Conservation (phyloP, 768 basidiomycete genomes). For the Leccinum arenicola region DNA sequence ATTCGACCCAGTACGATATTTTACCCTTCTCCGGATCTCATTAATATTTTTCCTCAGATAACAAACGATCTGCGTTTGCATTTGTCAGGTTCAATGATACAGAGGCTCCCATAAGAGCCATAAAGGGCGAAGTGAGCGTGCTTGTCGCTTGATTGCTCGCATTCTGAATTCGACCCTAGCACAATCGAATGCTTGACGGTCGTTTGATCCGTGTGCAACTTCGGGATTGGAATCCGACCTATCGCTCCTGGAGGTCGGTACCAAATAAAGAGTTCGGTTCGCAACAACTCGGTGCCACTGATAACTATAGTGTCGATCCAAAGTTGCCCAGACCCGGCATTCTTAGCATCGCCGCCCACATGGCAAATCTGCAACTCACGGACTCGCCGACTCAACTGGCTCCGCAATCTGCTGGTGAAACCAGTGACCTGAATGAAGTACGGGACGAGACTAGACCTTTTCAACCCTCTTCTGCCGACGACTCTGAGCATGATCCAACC, state of each 20-base stretch:
- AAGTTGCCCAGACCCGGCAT: slow-evolving; percentile 8
- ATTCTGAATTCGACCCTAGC: slow-evolving; percentile 39
- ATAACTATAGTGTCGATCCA: slow-evolving; percentile 13
- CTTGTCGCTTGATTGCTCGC: background rate
- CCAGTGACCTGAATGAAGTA: slow-evolving; percentile 20
- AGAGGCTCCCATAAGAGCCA: slow-evolving; percentile 64
- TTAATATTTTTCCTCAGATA: slow-evolving; percentile 37
- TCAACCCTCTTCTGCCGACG: slow-evolving; percentile 1
- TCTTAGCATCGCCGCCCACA: slow-evolving; percentile 8
- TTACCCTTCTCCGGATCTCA: background rate
- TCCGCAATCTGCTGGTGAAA: slow-evolving; percentile 5
- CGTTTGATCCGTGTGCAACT: slow-evolving; percentile 75
- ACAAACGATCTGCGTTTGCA: slow-evolving; percentile 69
- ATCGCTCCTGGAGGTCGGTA: slow-evolving; percentile 38
- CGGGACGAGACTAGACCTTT: slow-evolving; percentile 4
- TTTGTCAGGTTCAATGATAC: slow-evolving; percentile 70
- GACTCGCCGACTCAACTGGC: slow-evolving; percentile 3
- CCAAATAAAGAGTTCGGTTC: slow-evolving; percentile 38
- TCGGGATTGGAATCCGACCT: slow-evolving; percentile 62
- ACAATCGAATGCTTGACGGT: slow-evolving; percentile 66
- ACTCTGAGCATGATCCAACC: background rate
- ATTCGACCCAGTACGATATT: slow-evolving; percentile 56
- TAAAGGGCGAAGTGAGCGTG: slow-evolving; percentile 55
- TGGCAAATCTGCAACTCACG: slow-evolving; percentile 12
- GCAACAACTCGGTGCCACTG: slow-evolving; percentile 15